Conservation (phyloP, 441 rosid species). For the Pelargonium cotyledonis region DNA sequence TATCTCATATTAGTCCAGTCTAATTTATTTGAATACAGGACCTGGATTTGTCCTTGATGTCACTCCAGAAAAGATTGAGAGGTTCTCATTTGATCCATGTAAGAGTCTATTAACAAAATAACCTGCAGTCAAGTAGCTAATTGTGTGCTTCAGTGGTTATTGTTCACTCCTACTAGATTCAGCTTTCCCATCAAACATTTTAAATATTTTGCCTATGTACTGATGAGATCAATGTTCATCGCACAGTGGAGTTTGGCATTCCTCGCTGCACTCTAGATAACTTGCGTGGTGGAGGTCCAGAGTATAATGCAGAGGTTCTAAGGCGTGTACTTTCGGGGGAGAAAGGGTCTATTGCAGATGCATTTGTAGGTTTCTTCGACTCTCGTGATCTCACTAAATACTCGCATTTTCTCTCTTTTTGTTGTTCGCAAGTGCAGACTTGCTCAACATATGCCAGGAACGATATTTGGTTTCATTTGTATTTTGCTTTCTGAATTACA, state of each 20-base stretch:
- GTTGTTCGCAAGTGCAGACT: too few species aligned
- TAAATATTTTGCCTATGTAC: too few species aligned
- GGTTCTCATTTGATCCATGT: conserved; percentile 85
- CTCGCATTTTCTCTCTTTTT: too few species aligned
- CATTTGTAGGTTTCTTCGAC: conserved; percentile 45
- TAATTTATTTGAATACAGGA: conserved; percentile 38
- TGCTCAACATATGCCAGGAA: background rate
- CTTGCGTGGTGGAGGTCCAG: conserved; percentile 77
- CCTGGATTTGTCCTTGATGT: conserved; percentile 64
- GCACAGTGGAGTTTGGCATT: conserved; percentile 82
- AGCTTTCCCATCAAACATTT: too few species aligned
- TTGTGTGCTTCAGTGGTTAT: too few species aligned
- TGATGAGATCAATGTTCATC: conserved; percentile 17
- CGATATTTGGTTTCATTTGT: background rate
- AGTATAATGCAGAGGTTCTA: conserved; percentile 59
- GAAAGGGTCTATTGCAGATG: conserved; percentile 71
- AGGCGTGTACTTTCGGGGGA: conserved; percentile 70
- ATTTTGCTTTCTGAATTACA: too few species aligned
- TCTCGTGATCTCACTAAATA: background rate
- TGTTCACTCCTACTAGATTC: background rate
- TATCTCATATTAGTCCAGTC: too few species aligned
- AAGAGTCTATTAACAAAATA: conserved; percentile 17
- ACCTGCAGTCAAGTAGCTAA: background rate
- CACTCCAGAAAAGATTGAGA: conserved; percentile 57
- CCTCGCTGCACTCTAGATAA: conserved; percentile 74